Evolutionary conservation across 257 asterid genomes (phyloP), one percentile per base, ranked within the genome.

Genomic region (Primulina eburnea): DNA sequence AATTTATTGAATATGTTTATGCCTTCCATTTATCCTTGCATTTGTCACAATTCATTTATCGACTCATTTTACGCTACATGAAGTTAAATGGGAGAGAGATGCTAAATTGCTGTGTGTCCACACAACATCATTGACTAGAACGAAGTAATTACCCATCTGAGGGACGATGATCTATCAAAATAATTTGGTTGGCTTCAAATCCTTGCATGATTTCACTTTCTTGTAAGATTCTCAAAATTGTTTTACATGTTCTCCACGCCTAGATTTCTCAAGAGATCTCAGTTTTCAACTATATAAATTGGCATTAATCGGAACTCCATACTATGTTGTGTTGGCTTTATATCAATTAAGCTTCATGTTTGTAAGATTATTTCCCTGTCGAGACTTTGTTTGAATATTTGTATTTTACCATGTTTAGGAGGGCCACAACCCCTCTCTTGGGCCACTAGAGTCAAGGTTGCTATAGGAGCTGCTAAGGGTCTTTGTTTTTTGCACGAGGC

Each of bases 391-490:
- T 38, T 9, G 4, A 38, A 8, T 38, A 38, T 38, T 2, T 38
- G 50, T 38, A 38, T 38, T 38, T 38, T 38, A 38, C 53, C n/a
- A 43, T 43, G 53, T 43, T 43, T 12, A 72, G 75, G 75, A 11
- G 72, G 67, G 21, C 33, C 68, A 8, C 62, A 29, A 32, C 59
- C 72, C 7, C 73, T 73, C 4, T 50, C 67, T 59, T 78, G 82
- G 82, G 29, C 35, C n/a, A 56, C 33, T 12, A 67, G 76, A 66
- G 69, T 73, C 56, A 78, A 73, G 40, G 61, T 73, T 1, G 82
- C 78, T 14, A 30, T 78, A 57, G 78, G 72, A 11, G 73, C 69
- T 33, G 78, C 82, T 0, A 69, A 57, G 38, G 76, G 76, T 56
- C 73, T 78, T 2, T 47, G 71, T 53, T 75, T 75, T 70, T 32